Percentiles rank a stretch among this genome's conserved stretches.
Evolutionary conservation across 2,329 filamentous ascomycete genomes (phyloP).

Genomic region (Macrophomina phaseolina): DNA sequence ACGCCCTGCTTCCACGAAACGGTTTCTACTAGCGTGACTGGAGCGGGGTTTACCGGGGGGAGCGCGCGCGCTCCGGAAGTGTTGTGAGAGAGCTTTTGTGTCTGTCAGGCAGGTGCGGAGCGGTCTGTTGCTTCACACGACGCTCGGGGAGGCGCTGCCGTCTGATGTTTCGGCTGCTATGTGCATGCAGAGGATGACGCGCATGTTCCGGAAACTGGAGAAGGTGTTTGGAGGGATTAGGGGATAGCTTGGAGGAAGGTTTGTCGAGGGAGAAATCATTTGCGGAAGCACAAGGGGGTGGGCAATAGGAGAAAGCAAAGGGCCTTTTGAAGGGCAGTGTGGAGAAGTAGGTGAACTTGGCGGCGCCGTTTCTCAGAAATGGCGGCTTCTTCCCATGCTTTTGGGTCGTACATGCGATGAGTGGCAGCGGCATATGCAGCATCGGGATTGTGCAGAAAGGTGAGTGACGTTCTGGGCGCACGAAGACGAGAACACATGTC

Average conservation of each 20-base stretch:
- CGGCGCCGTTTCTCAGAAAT: background rate
- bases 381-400: background rate
- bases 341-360: no score
- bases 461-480: constrained; percentile 2
- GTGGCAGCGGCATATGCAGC: constrained; percentile 19
- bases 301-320: background rate
- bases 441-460: constrained; percentile 17
- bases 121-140: background rate
- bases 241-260: background rate
- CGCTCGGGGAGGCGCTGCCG: background rate
- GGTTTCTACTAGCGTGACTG: background rate
- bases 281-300: background rate
- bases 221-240: background rate
- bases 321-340: background rate
- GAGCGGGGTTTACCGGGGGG: background rate
- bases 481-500: constrained; percentile 10
- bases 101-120: no score
- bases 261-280: background rate
- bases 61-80: no score
- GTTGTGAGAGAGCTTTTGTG: no score
- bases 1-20: background rate
- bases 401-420: constrained; percentile 5
- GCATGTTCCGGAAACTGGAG: constrained; percentile 8
- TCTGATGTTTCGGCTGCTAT: background rate
- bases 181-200: constrained; percentile 14